Base-by-base conservation (phyloP, 2,329 filamentous ascomycete genomes). In the Colletotrichum tabaci region DNA sequence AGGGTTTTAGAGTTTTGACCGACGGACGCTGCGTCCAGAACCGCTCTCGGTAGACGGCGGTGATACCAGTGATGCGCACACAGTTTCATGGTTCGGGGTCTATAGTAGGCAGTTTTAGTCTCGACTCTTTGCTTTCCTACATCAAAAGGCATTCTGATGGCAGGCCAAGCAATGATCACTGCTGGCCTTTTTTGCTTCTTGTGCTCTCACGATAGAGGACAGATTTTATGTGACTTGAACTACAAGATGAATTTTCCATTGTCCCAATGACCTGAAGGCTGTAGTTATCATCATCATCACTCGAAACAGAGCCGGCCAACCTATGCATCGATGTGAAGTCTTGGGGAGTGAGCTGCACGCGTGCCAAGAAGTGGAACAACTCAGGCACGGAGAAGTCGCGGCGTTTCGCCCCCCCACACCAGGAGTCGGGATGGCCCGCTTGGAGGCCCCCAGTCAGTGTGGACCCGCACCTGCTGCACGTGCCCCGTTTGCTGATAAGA, bases 401-500 rank as follows among this genome's bases (percentile, higher is more conserved):
- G 62, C 23, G 30, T 35, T 35, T 38, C 6, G 46, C 44, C 66
- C 53, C 53, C 30, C 30, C 30, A 35, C 44, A 40, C 13, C n/a
- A 38, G 10, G 30, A 16, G 38, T 53, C 47, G 40, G 67, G 47
- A 60, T 56, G 46, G 23, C 47, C 62, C 64, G 64, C 52, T 57
- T 52, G 64, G 57, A 61, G 56, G 64, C 30, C 30, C 30, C 30
- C 8, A 35, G 30, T n/a, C 44, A 49, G 23, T 47, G 30, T 21
- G 64, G 49, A 49, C 21, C 46, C 35, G 21, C n/a, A 13, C 15
- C 10, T 13, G 35, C 18, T 57, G 68, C 68, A 71, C 64, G 64
- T 71, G 68, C 68, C 58, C 13, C 47, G 13, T 46, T 15, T 4
- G 10, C 12, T n/a, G 68, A 71, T 71, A 71, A 71, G 68, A 71